phyloP scores from a whole-genome alignment of 495 filamentous ascomycete genomes.

The Xylaria telfairii region DNA sequence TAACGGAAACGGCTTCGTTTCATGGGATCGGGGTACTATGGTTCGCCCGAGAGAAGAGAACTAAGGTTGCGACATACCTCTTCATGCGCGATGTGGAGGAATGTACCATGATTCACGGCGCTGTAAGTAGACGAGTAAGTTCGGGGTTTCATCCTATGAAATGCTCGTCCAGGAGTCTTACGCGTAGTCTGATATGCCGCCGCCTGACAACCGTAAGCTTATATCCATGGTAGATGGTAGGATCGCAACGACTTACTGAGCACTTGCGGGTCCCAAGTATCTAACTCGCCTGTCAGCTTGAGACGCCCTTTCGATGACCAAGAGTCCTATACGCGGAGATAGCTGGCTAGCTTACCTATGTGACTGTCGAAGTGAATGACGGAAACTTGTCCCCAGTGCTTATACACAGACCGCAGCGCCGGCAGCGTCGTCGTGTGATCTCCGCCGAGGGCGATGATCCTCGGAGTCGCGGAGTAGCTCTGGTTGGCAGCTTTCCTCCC shows the following conservation, averaged over 20 bases:
- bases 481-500: slow-evolving; percentile 43
- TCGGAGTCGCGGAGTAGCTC: slow-evolving; percentile 42
- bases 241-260: slow-evolving; percentile 33
- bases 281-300: slow-evolving; percentile 40
- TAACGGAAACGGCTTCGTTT: slow-evolving; percentile 40
- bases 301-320: background rate
- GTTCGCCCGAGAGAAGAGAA: background rate
- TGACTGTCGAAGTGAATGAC: slow-evolving; percentile 80
- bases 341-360: slow-evolving; percentile 46
- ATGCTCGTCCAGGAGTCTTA: slow-evolving; percentile 27
- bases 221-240: background rate
- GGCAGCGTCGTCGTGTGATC: slow-evolving; percentile 69
- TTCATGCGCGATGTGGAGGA: slow-evolving; percentile 56
- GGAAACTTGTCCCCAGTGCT: slow-evolving; percentile 68
- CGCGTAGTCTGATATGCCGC: slow-evolving; percentile 52
- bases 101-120: slow-evolving; percentile 82
- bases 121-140: slow-evolving; percentile 44
- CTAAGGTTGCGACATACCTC: slow-evolving; percentile 31
- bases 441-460: slow-evolving; percentile 73
- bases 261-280: slow-evolving; percentile 80
- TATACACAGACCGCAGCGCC: slow-evolving; percentile 67
- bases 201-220: slow-evolving; percentile 27
- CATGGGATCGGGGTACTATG: slow-evolving; percentile 38
- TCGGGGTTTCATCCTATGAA: background rate
- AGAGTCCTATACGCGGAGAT: background rate